Base-by-base conservation (phyloP, 2,329 filamentous ascomycete genomes). In the Talaromyces sp. region DNA sequence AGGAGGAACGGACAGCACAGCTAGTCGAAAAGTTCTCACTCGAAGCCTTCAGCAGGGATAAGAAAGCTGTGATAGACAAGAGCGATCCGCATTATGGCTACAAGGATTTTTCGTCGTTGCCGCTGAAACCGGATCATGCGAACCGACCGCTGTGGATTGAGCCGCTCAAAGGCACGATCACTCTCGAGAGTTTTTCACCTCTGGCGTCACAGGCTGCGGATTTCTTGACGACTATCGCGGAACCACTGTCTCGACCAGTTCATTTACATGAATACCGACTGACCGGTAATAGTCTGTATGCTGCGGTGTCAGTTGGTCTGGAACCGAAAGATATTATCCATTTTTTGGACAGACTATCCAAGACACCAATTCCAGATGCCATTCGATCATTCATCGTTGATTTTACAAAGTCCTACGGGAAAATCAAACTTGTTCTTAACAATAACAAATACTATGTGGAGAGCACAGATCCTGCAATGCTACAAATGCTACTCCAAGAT, bases 101-200 rank as follows among this genome's bases (percentile, higher is more conserved):
- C 70, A 86, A 86, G 69, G 93, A 99, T 78, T 95, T 95, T 76
- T 93, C 91, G 58, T 90, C 90, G 69, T 84, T 97, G 43, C 83
- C 87, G 43, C 82, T 97, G 69, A 98, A 97, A 79, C 87, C 90
- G 3, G 94, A 98, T 77, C 93, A 96, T 80, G 87, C 89, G 68
- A 92, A 93, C 73, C 89, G 95, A 17, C 95, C 95, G 17, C 84
- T 98, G 67, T 98, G 93, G 92, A 95, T 99, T 71, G 93, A 97
- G 75, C 91, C 93, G 2, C 83, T 89, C 56, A 91, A 91, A 74
- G 93, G 91, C 40, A 89, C 90, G 69, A 95, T 98, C 74, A 95
- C 96, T 34, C 84, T 98, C 51, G 94, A 99, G 82, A 96, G 93
- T 71, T 98, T 97, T 81, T 94, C 91, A 61, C 91, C 93, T 2